These are phyloP conservation scores for Fomitopsis palustris DNA, from an alignment of 1,284 basidiomycete species.

Conservation along the genomic window DNA sequence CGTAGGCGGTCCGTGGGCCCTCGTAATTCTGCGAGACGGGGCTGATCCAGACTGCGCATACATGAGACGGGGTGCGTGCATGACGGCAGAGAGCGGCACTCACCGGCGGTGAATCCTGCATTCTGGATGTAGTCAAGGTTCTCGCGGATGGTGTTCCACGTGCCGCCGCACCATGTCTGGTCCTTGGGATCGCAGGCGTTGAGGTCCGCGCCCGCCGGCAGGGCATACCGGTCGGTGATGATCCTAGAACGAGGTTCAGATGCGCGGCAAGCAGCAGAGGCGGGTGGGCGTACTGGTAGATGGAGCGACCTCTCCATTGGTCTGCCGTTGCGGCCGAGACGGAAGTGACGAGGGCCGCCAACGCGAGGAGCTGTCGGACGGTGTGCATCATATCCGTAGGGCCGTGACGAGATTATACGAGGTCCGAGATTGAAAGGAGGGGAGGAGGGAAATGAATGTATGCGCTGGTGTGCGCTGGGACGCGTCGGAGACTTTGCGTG, in stretches of 20 bases:
- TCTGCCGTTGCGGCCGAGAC: constrained; percentile 35
- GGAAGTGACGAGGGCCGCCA: constrained; percentile 21
- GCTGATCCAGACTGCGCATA: constrained; percentile 58
- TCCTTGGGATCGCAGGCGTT: constrained; percentile 52
- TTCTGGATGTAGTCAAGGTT: constrained; percentile 80
- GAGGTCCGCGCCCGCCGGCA: constrained; percentile 48
- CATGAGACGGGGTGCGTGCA: background rate
- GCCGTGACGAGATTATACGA: constrained; percentile 5
- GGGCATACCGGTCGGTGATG: constrained; percentile 75
- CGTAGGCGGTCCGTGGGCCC: constrained; percentile 62
- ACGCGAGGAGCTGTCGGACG: constrained; percentile 17
- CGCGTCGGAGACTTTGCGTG: background rate
- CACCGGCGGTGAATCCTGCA: constrained; percentile 75
- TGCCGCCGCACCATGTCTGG: constrained; percentile 75
- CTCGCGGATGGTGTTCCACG: constrained; percentile 71
- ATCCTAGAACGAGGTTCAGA: constrained; percentile 38
- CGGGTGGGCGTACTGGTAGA: constrained; percentile 35
- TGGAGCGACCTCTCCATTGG: constrained; percentile 37
- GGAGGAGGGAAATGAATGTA: background rate
- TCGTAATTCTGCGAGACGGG: constrained; percentile 71
- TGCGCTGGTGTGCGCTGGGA: background rate
- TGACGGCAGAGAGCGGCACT: constrained; percentile 6
- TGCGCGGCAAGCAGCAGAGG: background rate
- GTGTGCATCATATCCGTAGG: constrained; percentile 11
- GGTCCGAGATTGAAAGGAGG: constrained; percentile 8